A percentile compares a stretch with the other conserved stretches of the same genome.
Conservation (phyloP, 805 yeast species). For the Myxozyma nipponensis region DNA sequence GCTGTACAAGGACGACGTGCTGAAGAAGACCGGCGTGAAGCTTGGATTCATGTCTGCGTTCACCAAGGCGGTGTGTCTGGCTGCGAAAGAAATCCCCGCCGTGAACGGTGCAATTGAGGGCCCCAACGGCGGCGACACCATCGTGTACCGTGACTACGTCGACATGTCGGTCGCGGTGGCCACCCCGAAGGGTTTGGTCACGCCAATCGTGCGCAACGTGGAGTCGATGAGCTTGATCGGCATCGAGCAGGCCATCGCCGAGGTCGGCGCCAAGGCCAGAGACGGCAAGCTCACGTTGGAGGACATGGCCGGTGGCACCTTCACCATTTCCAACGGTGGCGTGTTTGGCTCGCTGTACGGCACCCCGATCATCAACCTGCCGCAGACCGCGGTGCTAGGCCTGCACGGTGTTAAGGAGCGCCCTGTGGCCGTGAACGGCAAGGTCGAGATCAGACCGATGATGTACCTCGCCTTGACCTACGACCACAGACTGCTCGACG, state of each 20-base stretch:
- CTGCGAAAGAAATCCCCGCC: slow-evolving; percentile 91
- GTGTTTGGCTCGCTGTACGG: slow-evolving; percentile 97
- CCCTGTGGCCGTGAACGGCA: slow-evolving; percentile 94
- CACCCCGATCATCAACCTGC: slow-evolving; percentile 96
- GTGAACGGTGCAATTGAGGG: slow-evolving; percentile 91
- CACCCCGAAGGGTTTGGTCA: slow-evolving; percentile 97
- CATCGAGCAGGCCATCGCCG: slow-evolving; percentile 79
- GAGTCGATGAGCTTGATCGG: slow-evolving; percentile 85
- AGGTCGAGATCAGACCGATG: slow-evolving; percentile 97
- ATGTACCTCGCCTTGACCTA: slow-evolving; percentile 98
- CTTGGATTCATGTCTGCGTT: slow-evolving; percentile 99
- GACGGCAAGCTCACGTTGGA: slow-evolving; percentile 94
- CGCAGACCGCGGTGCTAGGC: slow-evolving; percentile 97
- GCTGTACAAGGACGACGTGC: slow-evolving; percentile 91
- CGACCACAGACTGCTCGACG: slow-evolving; percentile 96
- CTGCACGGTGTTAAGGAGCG: slow-evolving; percentile 97
- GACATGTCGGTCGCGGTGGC: slow-evolving; percentile 97
- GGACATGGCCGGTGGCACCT: slow-evolving; percentile 99
- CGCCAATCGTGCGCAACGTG: slow-evolving; percentile 96
- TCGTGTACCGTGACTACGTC: slow-evolving; percentile 93
- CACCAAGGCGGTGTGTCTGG: slow-evolving; percentile 87
- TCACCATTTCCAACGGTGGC: slow-evolving; percentile 98
- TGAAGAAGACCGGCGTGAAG: slow-evolving; percentile 89
- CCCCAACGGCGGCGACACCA: slow-evolving; percentile 67
- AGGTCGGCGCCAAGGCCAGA: slow-evolving; percentile 87